phyloP scores from a whole-genome alignment of 139 green algal genomes.

The Micractinium sp. region DNA sequence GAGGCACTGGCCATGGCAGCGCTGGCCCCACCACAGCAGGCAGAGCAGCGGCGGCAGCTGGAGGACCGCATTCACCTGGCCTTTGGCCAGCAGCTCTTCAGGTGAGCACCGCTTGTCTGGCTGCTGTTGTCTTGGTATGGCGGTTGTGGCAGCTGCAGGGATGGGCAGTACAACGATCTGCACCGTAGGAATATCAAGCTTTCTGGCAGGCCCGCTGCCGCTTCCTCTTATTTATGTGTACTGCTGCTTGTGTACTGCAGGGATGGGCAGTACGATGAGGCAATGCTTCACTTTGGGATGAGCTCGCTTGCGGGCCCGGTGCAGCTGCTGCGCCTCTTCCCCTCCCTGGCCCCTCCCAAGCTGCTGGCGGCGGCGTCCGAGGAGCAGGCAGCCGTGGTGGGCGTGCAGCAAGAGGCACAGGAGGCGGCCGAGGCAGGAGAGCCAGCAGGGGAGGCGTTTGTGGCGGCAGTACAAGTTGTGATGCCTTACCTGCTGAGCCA shows the following conservation, averaged over 20 bases:
- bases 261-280: constrained; percentile 75
- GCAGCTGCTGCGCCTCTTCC: constrained; percentile 75
- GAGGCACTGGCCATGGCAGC: constrained; percentile 72
- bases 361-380: constrained; percentile 17
- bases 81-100: constrained; percentile 79
- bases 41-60: constrained; percentile 31
- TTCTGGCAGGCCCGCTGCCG: constrained; percentile 48
- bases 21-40: constrained; percentile 40
- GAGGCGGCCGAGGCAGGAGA: constrained; percentile 3
- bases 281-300: constrained; percentile 79
- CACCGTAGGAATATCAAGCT: constrained; percentile 73
- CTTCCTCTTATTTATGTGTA: constrained; percentile 40
- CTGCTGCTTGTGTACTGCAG: background rate
- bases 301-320: constrained; percentile 51
- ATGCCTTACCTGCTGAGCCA: constrained; percentile 82
- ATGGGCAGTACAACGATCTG: constrained; percentile 76
- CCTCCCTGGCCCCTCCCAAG: constrained; percentile 58
- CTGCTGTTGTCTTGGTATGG: background rate
- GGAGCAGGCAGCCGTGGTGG: background rate
- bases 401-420: background rate
- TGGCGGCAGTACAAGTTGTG: constrained; percentile 55
- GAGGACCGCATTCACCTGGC: constrained; percentile 66
- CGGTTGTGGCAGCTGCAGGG: no score
- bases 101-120: background rate
- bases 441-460: constrained; percentile 43